Evolutionary conservation across 176 grass and related monocot species (phyloP).

Genomic region (Musa itinerans): DNA sequence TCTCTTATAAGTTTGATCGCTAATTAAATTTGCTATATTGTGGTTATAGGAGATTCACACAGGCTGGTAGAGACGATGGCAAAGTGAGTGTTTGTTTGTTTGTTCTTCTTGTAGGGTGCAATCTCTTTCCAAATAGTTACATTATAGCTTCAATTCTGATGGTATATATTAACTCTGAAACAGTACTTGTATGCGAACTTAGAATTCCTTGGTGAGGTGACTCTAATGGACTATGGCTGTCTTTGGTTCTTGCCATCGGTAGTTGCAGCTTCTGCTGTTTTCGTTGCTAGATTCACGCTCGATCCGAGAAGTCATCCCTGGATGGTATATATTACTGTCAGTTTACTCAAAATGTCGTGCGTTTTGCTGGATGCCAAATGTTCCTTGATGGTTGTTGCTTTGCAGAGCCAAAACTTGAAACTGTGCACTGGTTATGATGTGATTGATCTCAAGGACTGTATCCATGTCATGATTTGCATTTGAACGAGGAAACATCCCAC

Average conservation of each 20-base stretch:
- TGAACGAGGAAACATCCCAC: constrained; percentile 36
- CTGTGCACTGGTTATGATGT: constrained; percentile 53
- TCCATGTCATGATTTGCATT: constrained; percentile 52
- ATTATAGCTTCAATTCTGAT: neutral
- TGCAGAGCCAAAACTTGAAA: constrained; percentile 50
- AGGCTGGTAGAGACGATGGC: constrained; percentile 37
- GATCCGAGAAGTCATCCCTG: constrained; percentile 7
- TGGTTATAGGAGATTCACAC: constrained; percentile 56
- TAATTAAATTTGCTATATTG: neutral
- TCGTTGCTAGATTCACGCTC: constrained; percentile 10
- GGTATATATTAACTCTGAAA: neutral
- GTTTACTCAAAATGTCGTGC: no score
- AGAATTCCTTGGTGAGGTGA: constrained; percentile 16
- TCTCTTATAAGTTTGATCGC: no score
- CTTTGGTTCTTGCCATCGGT: constrained; percentile 7
- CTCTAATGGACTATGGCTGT: constrained; percentile 5
- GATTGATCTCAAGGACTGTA: constrained; percentile 63
- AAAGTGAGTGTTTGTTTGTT: constrained; percentile 33
- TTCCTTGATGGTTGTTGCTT: neutral
- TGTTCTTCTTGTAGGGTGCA: no score
- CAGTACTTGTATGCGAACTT: neutral
- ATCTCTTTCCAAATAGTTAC: neutral
- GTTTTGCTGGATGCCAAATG: no score
- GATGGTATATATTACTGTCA: no score
- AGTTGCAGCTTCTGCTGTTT: neutral